Conservation (phyloP, 2,329 filamentous ascomycete genomes). For the Zarea fungicola region DNA sequence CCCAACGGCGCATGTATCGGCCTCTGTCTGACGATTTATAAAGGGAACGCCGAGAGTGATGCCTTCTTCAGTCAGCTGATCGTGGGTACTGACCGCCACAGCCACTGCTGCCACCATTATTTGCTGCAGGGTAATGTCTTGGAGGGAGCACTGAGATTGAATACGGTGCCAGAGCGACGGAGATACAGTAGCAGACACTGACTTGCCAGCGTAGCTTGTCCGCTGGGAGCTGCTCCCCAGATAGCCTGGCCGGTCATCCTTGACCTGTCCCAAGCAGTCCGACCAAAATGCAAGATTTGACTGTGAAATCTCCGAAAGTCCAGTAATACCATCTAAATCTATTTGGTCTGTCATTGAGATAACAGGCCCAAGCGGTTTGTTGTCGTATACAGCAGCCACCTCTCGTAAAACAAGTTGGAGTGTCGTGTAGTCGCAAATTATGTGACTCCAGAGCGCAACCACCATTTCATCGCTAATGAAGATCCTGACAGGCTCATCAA, state of each 20-base stretch:
- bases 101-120: not conserved
- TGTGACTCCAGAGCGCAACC: slow-evolving; percentile 25
- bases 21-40: not conserved
- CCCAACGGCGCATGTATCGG: not conserved
- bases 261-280: not conserved
- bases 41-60: not conserved
- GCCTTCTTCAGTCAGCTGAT: not conserved
- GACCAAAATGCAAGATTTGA: not conserved
- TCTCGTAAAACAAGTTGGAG: slow-evolving; percentile 24
- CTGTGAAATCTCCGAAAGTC: not conserved
- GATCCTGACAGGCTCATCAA: slow-evolving; percentile 22
- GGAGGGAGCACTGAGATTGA: not conserved
- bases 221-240: not conserved
- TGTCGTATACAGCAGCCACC: slow-evolving; percentile 18
- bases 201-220: not conserved
- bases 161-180: not conserved
- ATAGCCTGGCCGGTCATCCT: not conserved
- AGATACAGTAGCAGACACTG: not conserved
- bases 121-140: slow-evolving; percentile 1
- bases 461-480: slow-evolving; percentile 20
- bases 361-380: not conserved
- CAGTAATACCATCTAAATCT: not conserved
- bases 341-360: not conserved
- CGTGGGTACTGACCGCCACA: not conserved
- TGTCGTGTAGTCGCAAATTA: slow-evolving; percentile 29